Base-by-base conservation (phyloP, 2,329 filamentous ascomycete species). In the Amphichorda felina region DNA sequence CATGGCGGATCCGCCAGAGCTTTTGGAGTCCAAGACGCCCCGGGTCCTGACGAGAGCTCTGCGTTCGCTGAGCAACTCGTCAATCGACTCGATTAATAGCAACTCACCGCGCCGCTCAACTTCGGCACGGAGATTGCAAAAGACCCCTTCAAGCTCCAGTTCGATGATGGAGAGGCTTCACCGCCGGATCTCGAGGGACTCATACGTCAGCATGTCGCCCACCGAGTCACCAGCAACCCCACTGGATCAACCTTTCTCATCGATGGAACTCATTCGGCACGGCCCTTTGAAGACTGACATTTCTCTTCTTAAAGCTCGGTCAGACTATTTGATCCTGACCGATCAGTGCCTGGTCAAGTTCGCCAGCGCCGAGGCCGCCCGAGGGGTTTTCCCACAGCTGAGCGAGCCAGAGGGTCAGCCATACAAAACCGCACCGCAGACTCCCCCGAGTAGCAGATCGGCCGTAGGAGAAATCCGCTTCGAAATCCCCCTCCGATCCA, bases 291-390 rank as follows among this genome's bases (percentile, higher is more conserved):
- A 71, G 45, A 51, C 62, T 1, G 67, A 72, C 38, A 51, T 63
- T 4, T 64, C 65, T 15, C 50, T 70, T 3, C 53, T 69, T 41
- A 71, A 69, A 39, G 53, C 62, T 2, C 65, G 64, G 25, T 55
- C 61, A 34, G 64, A 67, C 37, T 72, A 70, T 40, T 47, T 75
- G 9, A 69, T 73, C 19, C 51, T 72, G 17, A 70, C 71, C 3
- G 54, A 67, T 22, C 58, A 63, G 29, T 64, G 64, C 35, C 48
- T 75, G 30, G 48, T 72, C 45, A 69, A 69, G 42, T 68, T 72
- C 44, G 62, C 60, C 45, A 64, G 55, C 44, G 55, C 57, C 22
- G 55, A 64, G 36, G 63, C 68, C 19, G 70, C 69, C 7, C 52
- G 59, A 30, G 50, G 59, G 28, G 59, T 64, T 5, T 70, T 72